These are phyloP conservation scores for Eutrema yunnanense DNA, from an alignment of 345 rosid species.

Conservation along the genomic window DNA sequence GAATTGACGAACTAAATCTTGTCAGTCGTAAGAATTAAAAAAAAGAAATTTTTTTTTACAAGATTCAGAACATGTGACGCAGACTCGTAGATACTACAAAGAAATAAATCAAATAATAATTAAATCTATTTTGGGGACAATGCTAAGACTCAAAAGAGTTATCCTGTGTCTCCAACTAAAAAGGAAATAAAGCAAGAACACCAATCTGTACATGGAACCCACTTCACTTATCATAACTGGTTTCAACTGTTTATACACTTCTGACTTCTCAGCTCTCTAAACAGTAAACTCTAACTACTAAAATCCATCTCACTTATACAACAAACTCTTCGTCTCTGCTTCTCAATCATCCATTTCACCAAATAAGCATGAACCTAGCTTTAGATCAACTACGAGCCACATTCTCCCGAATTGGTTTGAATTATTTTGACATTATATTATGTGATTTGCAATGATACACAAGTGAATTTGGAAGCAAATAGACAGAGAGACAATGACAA, in stretches of 20 bases:
- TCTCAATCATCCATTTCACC: slow-evolving; percentile 16
- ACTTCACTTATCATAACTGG: slow-evolving; percentile 23
- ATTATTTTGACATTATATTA: not conserved
- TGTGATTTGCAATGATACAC: slow-evolving; percentile 18
- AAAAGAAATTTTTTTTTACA: not conserved
- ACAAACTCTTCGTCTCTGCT: slow-evolving; percentile 1
- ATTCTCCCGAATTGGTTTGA: not conserved
- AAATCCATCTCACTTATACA: slow-evolving; percentile 9
- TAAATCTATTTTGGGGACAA: not conserved
- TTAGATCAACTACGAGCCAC: slow-evolving; percentile 6
- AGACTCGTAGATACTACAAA: not conserved
- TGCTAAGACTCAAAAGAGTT: slow-evolving; percentile 6
- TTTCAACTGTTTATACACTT: slow-evolving; percentile 24
- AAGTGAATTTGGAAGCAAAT: slow-evolving; percentile 14
- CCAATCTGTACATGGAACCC: slow-evolving; percentile 27
- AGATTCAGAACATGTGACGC: slow-evolving; percentile 16
- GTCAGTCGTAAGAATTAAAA: slow-evolving; percentile 3
- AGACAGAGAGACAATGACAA: slow-evolving; percentile 23
- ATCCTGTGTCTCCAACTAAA: slow-evolving; percentile 30
- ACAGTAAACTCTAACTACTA: slow-evolving; percentile 21
- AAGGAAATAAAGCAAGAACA: slow-evolving; percentile 23
- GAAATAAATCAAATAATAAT: not conserved
- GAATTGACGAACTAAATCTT: slow-evolving; percentile 11
- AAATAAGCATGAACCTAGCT: slow-evolving; percentile 5
- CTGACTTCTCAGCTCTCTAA: slow-evolving; percentile 22